Evolutionary conservation across 2,329 filamentous ascomycete species (phyloP).

Genomic region (Periconia sp.): DNA sequence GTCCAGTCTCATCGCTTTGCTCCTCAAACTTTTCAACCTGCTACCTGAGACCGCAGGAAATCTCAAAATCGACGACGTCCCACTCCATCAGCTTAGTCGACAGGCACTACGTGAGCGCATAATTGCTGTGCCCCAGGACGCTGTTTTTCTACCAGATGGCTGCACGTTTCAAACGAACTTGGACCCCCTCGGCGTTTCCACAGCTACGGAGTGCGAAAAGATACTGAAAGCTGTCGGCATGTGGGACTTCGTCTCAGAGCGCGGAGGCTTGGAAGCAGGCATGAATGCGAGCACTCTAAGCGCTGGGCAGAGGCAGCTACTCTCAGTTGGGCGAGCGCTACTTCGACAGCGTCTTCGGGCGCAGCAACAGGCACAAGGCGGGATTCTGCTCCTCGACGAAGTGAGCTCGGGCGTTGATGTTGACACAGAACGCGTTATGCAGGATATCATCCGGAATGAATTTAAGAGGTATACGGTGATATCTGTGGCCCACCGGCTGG

Average conservation of each 20-base stretch:
- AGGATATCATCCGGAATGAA: constrained; percentile 53
- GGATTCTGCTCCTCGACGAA: constrained; percentile 23
- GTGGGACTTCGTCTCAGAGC: constrained; percentile 32
- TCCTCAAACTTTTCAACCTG: constrained; percentile 14
- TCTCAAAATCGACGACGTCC: constrained; percentile 8
- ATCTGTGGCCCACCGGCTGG: constrained; percentile 18
- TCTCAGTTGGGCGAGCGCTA: constrained; percentile 61
- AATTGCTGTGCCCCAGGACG: constrained; percentile 52
- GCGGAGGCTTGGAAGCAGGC: constrained; percentile 10
- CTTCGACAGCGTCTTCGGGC: constrained; percentile 30
- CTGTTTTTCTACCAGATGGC: constrained; percentile 47
- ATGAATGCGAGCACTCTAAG: constrained; percentile 9
- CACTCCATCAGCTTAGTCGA: constrained; percentile 7
- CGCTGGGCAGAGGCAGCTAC: constrained; percentile 61
- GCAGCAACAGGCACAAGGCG: constrained; percentile 3
- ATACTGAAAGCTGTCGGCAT: constrained; percentile 49
- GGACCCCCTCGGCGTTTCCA: constrained; percentile 41
- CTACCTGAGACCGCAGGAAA: constrained; percentile 2
- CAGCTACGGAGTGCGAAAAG: constrained; percentile 36
- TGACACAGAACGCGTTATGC: constrained; percentile 59
- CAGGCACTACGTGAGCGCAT: constrained; percentile 29
- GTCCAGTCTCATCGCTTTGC: constrained; percentile 10
- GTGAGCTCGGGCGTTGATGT: constrained; percentile 51
- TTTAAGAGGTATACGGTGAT: constrained; percentile 44
- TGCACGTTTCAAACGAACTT: constrained; percentile 47